These are phyloP conservation scores for Pythium rhizo-oryzae DNA, from an alignment of 352 stramenopile species.

Conservation along the genomic window DNA sequence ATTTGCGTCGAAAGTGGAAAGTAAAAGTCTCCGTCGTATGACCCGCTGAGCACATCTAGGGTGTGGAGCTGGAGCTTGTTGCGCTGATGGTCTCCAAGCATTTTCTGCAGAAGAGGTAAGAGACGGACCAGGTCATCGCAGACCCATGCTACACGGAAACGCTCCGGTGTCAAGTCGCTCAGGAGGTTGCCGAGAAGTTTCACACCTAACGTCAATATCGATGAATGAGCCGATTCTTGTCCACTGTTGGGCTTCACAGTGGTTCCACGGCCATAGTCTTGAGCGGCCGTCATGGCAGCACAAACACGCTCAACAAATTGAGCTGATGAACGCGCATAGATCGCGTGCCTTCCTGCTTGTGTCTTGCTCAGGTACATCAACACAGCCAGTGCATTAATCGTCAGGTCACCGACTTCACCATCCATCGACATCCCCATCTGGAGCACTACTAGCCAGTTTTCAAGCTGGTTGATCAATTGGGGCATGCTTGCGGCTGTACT, in stretches of 20 bases:
- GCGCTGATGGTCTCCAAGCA: constrained; percentile 44
- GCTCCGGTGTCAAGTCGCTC: constrained; percentile 30
- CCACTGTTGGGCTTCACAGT: background rate
- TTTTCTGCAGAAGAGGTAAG: constrained; percentile 29
- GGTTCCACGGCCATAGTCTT: background rate
- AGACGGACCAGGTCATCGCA: constrained; percentile 36
- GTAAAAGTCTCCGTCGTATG: constrained; percentile 41
- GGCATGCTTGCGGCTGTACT: constrained; percentile 18
- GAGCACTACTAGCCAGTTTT: constrained; percentile 22
- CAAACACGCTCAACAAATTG: constrained; percentile 33
- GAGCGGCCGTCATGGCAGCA: constrained; percentile 8
- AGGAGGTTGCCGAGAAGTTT: constrained; percentile 60
- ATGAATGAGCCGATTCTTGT: background rate
- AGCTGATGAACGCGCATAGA: constrained; percentile 27
- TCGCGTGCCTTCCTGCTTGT: constrained; percentile 22
- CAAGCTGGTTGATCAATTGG: constrained; percentile 36
- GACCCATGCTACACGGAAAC: constrained; percentile 32
- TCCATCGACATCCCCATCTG: constrained; percentile 4
- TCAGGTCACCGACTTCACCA: background rate
- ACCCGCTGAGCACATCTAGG: constrained; percentile 43
- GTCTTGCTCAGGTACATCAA: constrained; percentile 40
- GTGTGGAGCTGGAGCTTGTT: constrained; percentile 47
- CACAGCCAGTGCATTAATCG: constrained; percentile 31
- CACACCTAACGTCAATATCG: constrained; percentile 24
- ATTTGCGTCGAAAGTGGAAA: constrained; percentile 54